phyloP scores from a whole-genome alignment of 1,139 yeast species.

The Protomyces arabidopsidicola region DNA sequence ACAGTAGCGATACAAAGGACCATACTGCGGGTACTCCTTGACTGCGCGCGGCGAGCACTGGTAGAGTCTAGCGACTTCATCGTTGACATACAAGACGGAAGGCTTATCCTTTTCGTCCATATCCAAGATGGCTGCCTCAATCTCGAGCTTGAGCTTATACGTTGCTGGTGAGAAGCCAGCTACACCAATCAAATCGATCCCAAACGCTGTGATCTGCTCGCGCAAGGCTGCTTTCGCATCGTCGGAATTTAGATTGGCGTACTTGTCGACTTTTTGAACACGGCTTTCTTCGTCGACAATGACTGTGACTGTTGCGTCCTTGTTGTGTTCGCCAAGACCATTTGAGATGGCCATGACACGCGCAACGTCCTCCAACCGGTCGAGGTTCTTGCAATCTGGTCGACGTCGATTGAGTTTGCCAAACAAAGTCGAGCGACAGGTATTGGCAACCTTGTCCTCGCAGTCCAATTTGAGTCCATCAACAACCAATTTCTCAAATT shows the following conservation, averaged over 20 bases:
- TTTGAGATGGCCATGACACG: conserved; percentile 75
- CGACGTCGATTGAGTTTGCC: conserved; percentile 63
- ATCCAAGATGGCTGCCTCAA: conserved; percentile 44
- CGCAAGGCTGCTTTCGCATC: conserved; percentile 59
- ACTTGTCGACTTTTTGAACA: conserved; percentile 68
- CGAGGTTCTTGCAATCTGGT: conserved; percentile 43
- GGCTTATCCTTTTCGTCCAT: conserved; percentile 40
- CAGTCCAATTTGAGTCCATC: conserved; percentile 78
- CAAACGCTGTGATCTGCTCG: conserved; percentile 50
- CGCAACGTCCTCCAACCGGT: conserved; percentile 46
- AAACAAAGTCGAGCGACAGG: conserved; percentile 65
- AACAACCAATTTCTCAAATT: conserved; percentile 70
- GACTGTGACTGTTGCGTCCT: conserved; percentile 82
- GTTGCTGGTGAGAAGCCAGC: conserved; percentile 81
- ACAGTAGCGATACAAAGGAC: conserved; percentile 77
- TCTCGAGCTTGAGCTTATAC: conserved; percentile 55
- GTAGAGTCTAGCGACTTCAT: conserved; percentile 86
- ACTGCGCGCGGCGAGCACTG: conserved; percentile 75
- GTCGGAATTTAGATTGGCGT: conserved; percentile 61
- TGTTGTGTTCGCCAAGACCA: conserved; percentile 58
- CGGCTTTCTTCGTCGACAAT: conserved; percentile 76
- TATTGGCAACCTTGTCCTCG: conserved; percentile 62
- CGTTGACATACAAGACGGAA: conserved; percentile 60
- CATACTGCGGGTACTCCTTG: conserved; percentile 80
- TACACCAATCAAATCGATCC: conserved; percentile 84